These are phyloP conservation scores for Zopfochytrium polystomum DNA, from an alignment of 371 early-diverging fungal species.

Conservation along the genomic window DNA sequence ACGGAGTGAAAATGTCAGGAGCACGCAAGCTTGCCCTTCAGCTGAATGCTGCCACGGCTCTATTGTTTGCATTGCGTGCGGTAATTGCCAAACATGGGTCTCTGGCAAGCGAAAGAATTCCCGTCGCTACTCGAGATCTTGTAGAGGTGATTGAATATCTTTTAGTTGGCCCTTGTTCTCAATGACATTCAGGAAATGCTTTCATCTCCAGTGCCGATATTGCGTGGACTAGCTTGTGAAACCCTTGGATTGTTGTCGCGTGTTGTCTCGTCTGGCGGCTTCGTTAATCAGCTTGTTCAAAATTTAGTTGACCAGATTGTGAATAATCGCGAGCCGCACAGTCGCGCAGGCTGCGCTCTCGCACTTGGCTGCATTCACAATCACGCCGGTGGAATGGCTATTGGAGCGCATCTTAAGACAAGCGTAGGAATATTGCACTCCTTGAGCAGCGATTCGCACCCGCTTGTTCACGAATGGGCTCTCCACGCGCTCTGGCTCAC, in stretches of 20 bases:
- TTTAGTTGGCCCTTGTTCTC: background rate
- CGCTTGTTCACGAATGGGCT: conserved; percentile 93
- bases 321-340: conserved; percentile 87
- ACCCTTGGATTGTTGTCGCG: conserved; percentile 79
- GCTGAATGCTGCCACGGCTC: conserved; percentile 71
- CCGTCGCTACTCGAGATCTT: conserved; percentile 40
- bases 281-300: conserved; percentile 78
- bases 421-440: conserved; percentile 87
- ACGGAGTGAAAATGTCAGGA: conserved; percentile 63
- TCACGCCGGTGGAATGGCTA: conserved; percentile 88
- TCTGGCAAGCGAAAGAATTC: conserved; percentile 51
- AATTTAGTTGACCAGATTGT: conserved; percentile 83
- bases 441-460: conserved; percentile 85
- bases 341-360: conserved; percentile 85
- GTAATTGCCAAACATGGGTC: conserved; percentile 50
- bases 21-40: conserved; percentile 73
- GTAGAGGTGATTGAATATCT: conserved; percentile 51
- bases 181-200: background rate
- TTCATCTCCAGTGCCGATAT: background rate
- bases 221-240: conserved; percentile 78
- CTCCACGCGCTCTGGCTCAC: conserved; percentile 81
- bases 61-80: conserved; percentile 66
- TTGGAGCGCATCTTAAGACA: conserved; percentile 77
- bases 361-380: conserved; percentile 87
- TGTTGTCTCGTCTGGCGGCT: conserved; percentile 59